Evolutionary conservation across 306 rosid species (phyloP).

Genomic region (Malus fusca): DNA sequence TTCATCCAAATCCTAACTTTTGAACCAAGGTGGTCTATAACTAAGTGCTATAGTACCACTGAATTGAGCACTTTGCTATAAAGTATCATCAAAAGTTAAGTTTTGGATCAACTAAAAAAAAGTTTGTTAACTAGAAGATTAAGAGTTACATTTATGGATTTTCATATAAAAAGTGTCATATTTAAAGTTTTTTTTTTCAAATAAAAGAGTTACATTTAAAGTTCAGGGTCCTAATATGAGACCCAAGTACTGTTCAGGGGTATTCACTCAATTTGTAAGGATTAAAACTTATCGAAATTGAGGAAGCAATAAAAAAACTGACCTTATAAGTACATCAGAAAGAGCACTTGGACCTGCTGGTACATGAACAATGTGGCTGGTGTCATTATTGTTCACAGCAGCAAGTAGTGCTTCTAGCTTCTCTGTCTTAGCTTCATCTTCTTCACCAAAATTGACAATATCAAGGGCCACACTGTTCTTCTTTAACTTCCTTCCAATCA

Average conservation of each 20-base stretch:
- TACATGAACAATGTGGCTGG: slow-evolving; percentile 62
- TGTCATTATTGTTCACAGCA: slow-evolving; percentile 75
- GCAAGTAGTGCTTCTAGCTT: slow-evolving; percentile 77
- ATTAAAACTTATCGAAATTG: not conserved
- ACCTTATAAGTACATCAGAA: slow-evolving; percentile 69
- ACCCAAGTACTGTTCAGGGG: not conserved
- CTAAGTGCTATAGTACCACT: not conserved
- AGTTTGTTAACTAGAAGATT: not conserved
- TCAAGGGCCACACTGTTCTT: slow-evolving; percentile 92
- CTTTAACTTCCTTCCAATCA: slow-evolving; percentile 80
- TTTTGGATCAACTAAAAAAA: not conserved
- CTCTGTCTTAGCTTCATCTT: slow-evolving; percentile 78
- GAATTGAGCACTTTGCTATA: not conserved
- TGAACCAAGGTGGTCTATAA: not conserved
- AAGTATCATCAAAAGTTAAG: not conserved
- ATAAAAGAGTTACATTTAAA: not conserved
- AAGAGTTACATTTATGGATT: not conserved
- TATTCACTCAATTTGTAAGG: not conserved
- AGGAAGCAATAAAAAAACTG: slow-evolving; percentile 5
- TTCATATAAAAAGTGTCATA: not conserved
- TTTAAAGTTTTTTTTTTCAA: not conserved
- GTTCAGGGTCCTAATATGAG: not conserved
- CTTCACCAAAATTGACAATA: slow-evolving; percentile 84
- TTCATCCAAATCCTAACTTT: not conserved
- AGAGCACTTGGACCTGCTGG: slow-evolving; percentile 51